phyloP scores from a whole-genome alignment of 768 basidiomycete species.

The Suillus alpinus region DNA sequence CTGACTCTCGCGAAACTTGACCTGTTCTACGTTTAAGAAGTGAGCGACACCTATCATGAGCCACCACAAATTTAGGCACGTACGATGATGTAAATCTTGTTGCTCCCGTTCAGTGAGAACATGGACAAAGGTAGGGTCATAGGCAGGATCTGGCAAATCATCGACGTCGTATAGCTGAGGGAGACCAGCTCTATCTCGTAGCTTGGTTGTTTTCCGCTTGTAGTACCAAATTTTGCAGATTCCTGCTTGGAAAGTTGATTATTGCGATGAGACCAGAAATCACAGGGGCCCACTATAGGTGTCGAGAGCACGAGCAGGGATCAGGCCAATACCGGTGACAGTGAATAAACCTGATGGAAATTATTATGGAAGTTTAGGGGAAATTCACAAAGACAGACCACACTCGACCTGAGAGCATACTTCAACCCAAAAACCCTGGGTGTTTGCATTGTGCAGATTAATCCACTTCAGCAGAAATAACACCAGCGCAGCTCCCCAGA shows the following conservation, averaged over 20 bases:
- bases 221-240: slow-evolving; percentile 73
- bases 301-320: slow-evolving; percentile 72
- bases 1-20: slow-evolving; percentile 64
- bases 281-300: slow-evolving; percentile 57
- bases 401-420: slow-evolving; percentile 74
- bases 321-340: slow-evolving; percentile 74
- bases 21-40: slow-evolving; percentile 48
- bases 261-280: not conserved
- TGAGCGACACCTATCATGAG: slow-evolving; percentile 3
- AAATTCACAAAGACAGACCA: slow-evolving; percentile 38
- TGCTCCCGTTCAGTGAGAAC: slow-evolving; percentile 68
- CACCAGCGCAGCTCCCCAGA: slow-evolving; percentile 86
- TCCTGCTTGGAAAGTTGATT: slow-evolving; percentile 37
- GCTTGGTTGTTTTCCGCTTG: slow-evolving; percentile 55
- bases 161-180: slow-evolving; percentile 71
- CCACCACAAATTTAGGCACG: slow-evolving; percentile 22
- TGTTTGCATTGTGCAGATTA: slow-evolving; percentile 64
- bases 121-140: slow-evolving; percentile 68
- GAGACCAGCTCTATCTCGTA: slow-evolving; percentile 61
- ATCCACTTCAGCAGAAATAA: slow-evolving; percentile 68
- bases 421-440: slow-evolving; percentile 81
- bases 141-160: slow-evolving; percentile 76
- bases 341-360: slow-evolving; percentile 67
- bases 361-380: not conserved
- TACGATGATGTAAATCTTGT: slow-evolving; percentile 61